Base-by-base conservation (phyloP, 108 stramenopile genomes). In the Skeletonema menzelii region DNA sequence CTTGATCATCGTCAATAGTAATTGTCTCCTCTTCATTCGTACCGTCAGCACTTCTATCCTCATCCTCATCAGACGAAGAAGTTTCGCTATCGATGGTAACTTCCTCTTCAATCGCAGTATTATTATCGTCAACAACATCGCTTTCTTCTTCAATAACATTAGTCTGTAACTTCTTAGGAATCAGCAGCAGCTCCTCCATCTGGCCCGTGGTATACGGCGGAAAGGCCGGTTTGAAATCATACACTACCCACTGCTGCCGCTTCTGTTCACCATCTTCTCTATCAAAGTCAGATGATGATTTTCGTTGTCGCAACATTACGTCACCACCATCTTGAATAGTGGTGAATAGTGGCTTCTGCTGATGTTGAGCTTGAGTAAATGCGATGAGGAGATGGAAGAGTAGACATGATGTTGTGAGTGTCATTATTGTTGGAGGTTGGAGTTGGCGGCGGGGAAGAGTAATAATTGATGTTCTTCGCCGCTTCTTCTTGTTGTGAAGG, bases 151-250 rank as follows among this genome's bases (percentile, higher is more conserved):
- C 44, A 46, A 5, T n/a, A 46, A 17, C 15, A 49, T 8, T 15
- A 19, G 1, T 22, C 7, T 20, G 47, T 20, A 0, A 8, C 10
- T 2, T 24, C 14, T n/a, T n/a, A n/a, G 58, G 59, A 3, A 71
- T 67, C 13, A 78, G 7, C 22, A 78, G 30, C 30, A 71, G 44
- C 8, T 71, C 46, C 30, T 26, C 27, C 58, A 78, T 27, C 14
- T 31, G 24, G 24, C 70, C 65, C 35, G 7, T 38, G 4, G 59
- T 60, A 31, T 80, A 80, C 7, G 79, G 79, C 0, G 79, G 79
- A 22, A 73, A 57, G 13, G 56, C 63, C 15, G 79, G 79, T 32
- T 59, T 56, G 24, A 73, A 80, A 59, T 80, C 79, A 35, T 69
- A 80, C 37, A 69, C 15, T 27, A 80, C 37, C 17, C 49, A 63